Evolutionary conservation across 108 stramenopile genomes (phyloP).

Genomic region (Fragilaria crotonensis): DNA sequence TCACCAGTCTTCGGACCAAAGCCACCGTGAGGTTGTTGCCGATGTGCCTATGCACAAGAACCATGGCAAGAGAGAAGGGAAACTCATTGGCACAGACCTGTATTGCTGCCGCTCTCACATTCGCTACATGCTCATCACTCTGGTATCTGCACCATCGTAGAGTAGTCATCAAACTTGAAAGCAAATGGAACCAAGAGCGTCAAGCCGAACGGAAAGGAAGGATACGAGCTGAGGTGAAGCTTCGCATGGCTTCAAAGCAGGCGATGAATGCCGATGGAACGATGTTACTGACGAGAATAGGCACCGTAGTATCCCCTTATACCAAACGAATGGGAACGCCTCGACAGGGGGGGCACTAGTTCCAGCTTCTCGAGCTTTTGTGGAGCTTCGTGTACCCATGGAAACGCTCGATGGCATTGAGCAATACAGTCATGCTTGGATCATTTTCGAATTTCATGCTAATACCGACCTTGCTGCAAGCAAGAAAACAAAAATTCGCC

Average conservation of each 20-base stretch:
- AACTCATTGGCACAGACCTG: too few species aligned
- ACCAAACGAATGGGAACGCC: constrained; percentile 85
- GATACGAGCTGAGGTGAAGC: constrained; percentile 75
- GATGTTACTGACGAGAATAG: constrained; percentile 50
- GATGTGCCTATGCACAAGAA: too few species aligned
- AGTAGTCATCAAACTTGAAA: neutral
- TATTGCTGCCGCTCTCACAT: too few species aligned
- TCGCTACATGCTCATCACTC: too few species aligned
- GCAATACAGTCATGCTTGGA: constrained; percentile 85
- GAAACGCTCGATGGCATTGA: constrained; percentile 69
- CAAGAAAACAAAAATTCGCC: constrained; percentile 67
- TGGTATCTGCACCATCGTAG: neutral
- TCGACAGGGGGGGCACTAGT: constrained; percentile 72
- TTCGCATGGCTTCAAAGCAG: constrained; percentile 45
- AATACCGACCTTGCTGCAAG: constrained; percentile 72
- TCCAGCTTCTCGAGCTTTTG: constrained; percentile 51
- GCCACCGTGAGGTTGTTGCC: too few species aligned
- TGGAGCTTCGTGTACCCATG: constrained; percentile 46
- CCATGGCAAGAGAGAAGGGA: too few species aligned
- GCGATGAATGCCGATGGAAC: constrained; percentile 11
- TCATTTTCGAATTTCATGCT: constrained; percentile 93
- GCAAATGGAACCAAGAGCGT: constrained; percentile 37
- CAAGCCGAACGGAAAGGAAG: constrained; percentile 69
- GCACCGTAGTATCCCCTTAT: constrained; percentile 63
- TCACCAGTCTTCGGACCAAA: too few species aligned